Conservation (phyloP, 768 basidiomycete species). For the Chalciporus pseudorubinellus region DNA sequence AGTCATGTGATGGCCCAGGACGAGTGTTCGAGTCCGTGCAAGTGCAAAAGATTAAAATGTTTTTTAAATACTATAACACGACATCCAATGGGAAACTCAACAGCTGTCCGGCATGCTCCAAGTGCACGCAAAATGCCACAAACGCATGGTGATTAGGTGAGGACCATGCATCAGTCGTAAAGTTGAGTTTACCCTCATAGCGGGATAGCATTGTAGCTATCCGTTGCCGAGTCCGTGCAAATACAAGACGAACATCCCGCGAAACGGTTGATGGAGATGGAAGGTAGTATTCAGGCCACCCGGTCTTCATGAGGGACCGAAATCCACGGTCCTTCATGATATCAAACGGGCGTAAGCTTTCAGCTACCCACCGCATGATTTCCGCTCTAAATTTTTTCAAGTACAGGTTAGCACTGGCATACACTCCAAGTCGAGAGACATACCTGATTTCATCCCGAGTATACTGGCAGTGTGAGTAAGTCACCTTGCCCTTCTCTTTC, state of each 20-base stretch:
- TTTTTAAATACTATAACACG: too few species aligned
- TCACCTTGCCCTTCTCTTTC: conserved; percentile 28
- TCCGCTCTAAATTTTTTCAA: too few species aligned
- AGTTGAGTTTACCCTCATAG: too few species aligned
- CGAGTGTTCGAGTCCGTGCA: too few species aligned
- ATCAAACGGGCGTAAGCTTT: conserved; percentile 32
- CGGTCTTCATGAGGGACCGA: conserved; percentile 15
- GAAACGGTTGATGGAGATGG: conserved; percentile 34
- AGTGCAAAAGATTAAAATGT: too few species aligned
- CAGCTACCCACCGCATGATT: conserved; percentile 36
- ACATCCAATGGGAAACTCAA: background rate
- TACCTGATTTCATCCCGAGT: conserved; percentile 18
- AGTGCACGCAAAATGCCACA: background rate
- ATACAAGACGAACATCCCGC: conserved; percentile 30
- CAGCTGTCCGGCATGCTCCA: background rate
- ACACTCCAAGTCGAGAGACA: too few species aligned
- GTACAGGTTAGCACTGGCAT: too few species aligned
- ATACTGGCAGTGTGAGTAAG: conserved; percentile 29
- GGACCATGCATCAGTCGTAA: background rate
- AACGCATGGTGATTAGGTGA: background rate
- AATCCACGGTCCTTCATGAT: conserved; percentile 38
- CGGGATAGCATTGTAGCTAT: conserved; percentile 30
- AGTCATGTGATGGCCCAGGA: too few species aligned
- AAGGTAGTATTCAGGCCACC: conserved; percentile 26
- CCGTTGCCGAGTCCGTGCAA: conserved; percentile 14